Percentiles rank a stretch among this genome's conserved stretches.
These are phyloP conservation scores for Penicillium canariense DNA, from an alignment of 495 filamentous ascomycete genomes.

Conservation along the genomic window DNA sequence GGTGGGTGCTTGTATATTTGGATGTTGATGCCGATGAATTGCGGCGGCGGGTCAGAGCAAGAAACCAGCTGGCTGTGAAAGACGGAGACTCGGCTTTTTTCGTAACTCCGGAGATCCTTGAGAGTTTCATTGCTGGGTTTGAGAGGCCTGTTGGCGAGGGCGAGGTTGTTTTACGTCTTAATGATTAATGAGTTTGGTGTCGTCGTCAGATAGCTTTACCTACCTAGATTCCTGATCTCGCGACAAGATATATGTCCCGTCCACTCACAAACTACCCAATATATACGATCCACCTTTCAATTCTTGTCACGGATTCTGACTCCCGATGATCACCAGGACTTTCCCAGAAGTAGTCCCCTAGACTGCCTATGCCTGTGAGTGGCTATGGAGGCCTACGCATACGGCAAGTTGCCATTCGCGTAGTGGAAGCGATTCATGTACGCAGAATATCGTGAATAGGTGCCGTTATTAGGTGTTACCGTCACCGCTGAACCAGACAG, in stretches of 20 bases:
- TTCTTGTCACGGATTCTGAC: no score
- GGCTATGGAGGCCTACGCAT: no score
- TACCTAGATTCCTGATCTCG: neutral
- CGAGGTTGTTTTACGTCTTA: conserved; percentile 27
- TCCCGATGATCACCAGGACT: no score
- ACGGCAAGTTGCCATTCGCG: no score
- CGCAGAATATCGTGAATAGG: no score
- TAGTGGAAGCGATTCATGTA: no score
- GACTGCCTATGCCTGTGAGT: no score
- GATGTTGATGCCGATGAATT: conserved; percentile 28
- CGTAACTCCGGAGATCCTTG: conserved; percentile 34
- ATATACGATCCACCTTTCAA: no score
- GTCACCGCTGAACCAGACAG: no score
- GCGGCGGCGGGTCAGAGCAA: conserved; percentile 25
- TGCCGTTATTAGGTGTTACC: no score
- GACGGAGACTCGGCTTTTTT: conserved; percentile 38
- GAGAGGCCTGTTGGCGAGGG: conserved; percentile 34
- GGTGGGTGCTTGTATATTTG: conserved; percentile 35
- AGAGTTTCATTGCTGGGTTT: conserved; percentile 38
- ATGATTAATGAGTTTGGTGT: neutral
- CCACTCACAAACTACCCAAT: neutral
- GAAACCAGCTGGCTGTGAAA: conserved; percentile 24
- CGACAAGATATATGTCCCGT: neutral
- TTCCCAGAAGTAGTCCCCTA: no score
- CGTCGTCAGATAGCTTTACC: neutral